Evolutionary conservation across 129 eudicot genomes (phyloP), one percentile per base, ranked within the genome.

Genomic region (Flaveria bidentis): DNA sequence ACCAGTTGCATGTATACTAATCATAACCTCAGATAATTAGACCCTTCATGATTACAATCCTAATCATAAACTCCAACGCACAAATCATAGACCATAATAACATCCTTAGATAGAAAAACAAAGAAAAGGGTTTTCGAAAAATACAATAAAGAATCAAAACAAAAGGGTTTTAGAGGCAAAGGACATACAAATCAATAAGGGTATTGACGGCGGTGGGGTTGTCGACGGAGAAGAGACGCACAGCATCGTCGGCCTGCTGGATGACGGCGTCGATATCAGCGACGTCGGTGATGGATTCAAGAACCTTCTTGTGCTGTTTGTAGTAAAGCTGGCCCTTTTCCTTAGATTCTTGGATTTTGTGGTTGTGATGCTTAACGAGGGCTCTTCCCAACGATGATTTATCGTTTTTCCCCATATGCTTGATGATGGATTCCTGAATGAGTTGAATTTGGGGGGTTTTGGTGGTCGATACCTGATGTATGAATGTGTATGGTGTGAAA

Each of bases 201-300:
- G 84, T 71, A 15, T 84, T 49, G 55, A 71, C 86, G 30, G 86
- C 77, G 1, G 90, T 78, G 39, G 96, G 84, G 65, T 93, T 72
- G 28, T 81, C 81, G 50, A 81, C 77, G 18, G 86, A 45, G 84
- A 75, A 91, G 56, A 89, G 80, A 4, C 88, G 96, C 58, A 84
- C 90, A 3, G 87, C 90, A 23, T 94, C 96, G 5, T 91, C 97
- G 45, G 96, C 92, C 71, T 91, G 90, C 70, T 91, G 91, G 53
- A 94, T 89, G 3, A 94, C 92, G 68, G 94, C 93, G 71, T 94
- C 99, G 44, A 94, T 89, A 75, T 94, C 99, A 42, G 82, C 87
- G 16, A 94, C 92, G 8, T 94, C 97, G 41, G 98, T 94, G 49
- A 94, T 55, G 33, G 99, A 94, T 86, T 88, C 93, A 5, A 94